A percentile compares a stretch with the other conserved stretches of the same genome.
Evolutionary conservation across 2,329 filamentous ascomycete species (phyloP).

Genomic region (Microdochium bolleyi): DNA sequence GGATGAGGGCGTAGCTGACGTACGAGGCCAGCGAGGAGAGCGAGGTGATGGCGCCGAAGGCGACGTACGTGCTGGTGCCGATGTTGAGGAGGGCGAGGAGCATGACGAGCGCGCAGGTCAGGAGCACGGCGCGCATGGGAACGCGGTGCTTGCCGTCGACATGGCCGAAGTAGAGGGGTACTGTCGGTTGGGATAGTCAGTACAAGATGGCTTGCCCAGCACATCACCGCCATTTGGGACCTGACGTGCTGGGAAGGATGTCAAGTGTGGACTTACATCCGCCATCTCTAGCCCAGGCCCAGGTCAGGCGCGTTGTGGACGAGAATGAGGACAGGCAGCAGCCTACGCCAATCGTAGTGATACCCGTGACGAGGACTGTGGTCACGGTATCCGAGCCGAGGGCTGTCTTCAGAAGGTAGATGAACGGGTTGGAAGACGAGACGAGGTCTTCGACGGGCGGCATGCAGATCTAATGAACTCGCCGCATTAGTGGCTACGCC

Average conservation of each 20-base stretch:
- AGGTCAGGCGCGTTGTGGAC: slow-evolving; percentile 4
- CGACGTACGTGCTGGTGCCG: slow-evolving; percentile 4
- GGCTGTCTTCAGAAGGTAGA: slow-evolving; percentile 1
- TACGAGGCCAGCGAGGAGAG: slow-evolving; percentile 6
- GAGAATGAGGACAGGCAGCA: slow-evolving; percentile 1
- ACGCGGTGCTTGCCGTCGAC: slow-evolving; percentile 4
- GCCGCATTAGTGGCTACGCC: too few species aligned
- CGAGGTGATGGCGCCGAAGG: slow-evolving; percentile 6
- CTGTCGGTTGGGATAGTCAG: neutral
- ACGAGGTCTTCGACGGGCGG: slow-evolving; percentile 3
- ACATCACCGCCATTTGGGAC: too few species aligned
- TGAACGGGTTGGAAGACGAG: slow-evolving; percentile 2
- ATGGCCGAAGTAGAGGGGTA: slow-evolving; percentile 4
- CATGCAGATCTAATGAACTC: slow-evolving; percentile 3
- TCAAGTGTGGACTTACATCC: neutral
- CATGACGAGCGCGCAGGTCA: slow-evolving; percentile 3
- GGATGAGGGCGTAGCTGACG: slow-evolving; percentile 5
- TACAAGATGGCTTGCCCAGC: neutral
- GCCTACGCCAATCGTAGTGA: slow-evolving; percentile 1
- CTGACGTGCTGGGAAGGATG: too few species aligned
- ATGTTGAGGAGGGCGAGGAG: slow-evolving; percentile 5
- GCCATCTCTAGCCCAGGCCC: slow-evolving; percentile 5
- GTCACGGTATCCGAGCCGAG: neutral
- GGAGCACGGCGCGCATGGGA: slow-evolving; percentile 3
- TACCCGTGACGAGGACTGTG: neutral